Evolutionary conservation across 1,139 yeast species (phyloP), one percentile per base, ranked within the genome.

Genomic region (Pichia sp.): DNA sequence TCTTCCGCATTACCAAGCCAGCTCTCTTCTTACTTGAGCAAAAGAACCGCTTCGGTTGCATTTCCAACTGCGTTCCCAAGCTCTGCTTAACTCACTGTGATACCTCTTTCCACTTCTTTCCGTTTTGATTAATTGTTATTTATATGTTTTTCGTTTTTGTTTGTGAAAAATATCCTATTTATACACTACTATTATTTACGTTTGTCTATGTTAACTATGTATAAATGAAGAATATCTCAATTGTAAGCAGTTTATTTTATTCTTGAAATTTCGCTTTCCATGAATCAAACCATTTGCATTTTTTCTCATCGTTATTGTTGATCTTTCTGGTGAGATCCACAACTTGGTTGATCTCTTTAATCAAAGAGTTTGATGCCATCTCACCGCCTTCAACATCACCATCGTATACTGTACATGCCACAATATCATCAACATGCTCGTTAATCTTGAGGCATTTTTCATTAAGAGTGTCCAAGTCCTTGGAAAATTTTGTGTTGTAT

Each of bases 241-340:
- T 41, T 6, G 8, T 8, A 41, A 39, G 18, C 21, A 6, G 18
- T 5, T 12, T 23, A 25, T 7, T n/a, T 34, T 43, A 54, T 45
- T 66, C 68, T 19, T 49, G 40, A 50, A 68, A 77, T 62, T 79
- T 79, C 1, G 63, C 50, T 41, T 66, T 67, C 84, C 84, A 80
- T 1, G 81, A 71, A 43, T 66, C 68, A 56, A 78, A 70, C 85
- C 85, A 80, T 62, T 74, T 75, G 22, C 69, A 63, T 62, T 75
- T 78, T 51, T 69, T 70, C 16, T 72, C 74, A 53, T 71, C 73
- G 25, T 65, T 60, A 49, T 63, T 67, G 56, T 78, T 79, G 40
- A 74, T 69, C 4, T 60, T 66, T 45, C 65, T 69, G 7, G 78
- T 75, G 4, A 72, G 58, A 18, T 63, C 63, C 18, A 75, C 65